These are phyloP conservation scores for Paraconiothyrium brasiliense DNA, from an alignment of 2,329 filamentous ascomycete species.

Conservation along the genomic window DNA sequence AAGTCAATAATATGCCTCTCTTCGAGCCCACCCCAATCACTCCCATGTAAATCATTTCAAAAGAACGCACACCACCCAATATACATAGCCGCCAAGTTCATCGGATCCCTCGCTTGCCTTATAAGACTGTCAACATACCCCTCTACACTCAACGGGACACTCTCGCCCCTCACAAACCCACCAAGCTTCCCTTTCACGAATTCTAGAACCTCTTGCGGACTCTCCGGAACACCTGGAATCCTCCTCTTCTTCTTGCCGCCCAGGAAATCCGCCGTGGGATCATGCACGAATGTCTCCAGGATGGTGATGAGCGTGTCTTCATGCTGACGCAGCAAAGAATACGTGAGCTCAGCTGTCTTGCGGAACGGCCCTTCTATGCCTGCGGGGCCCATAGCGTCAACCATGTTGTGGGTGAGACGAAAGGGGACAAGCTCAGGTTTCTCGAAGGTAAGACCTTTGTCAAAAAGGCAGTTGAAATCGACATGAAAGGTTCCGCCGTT, in stretches of 20 bases:
- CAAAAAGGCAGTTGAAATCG: slow-evolving; percentile 99
- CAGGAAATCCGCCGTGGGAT: slow-evolving; percentile 93
- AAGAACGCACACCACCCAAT: slow-evolving; percentile 89
- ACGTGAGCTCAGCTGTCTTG: slow-evolving; percentile 87
- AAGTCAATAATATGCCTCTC: not conserved
- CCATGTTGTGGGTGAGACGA: slow-evolving; percentile 97
- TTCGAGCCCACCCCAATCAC: not conserved
- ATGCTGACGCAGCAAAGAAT: slow-evolving; percentile 84
- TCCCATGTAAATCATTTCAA: slow-evolving; percentile 42
- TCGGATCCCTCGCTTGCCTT: slow-evolving; percentile 80
- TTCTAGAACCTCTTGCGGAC: slow-evolving; percentile 83
- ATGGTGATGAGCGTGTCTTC: slow-evolving; percentile 98
- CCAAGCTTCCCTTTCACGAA: slow-evolving; percentile 87
- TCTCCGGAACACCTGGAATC: slow-evolving; percentile 68
- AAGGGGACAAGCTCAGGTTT: slow-evolving; percentile 96
- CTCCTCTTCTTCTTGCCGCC: slow-evolving; percentile 70
- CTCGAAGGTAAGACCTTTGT: slow-evolving; percentile 94
- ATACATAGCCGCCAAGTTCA: slow-evolving; percentile 91
- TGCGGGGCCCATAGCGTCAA: slow-evolving; percentile 94
- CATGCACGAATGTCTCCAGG: slow-evolving; percentile 94
- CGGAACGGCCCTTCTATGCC: slow-evolving; percentile 92
- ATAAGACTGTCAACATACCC: slow-evolving; percentile 98
- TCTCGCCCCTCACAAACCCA: slow-evolving; percentile 85
- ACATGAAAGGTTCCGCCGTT: slow-evolving; percentile 96
- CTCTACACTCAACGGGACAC: slow-evolving; percentile 91